phyloP scores from a whole-genome alignment of 495 filamentous ascomycete genomes.

The Poronia punctata region DNA sequence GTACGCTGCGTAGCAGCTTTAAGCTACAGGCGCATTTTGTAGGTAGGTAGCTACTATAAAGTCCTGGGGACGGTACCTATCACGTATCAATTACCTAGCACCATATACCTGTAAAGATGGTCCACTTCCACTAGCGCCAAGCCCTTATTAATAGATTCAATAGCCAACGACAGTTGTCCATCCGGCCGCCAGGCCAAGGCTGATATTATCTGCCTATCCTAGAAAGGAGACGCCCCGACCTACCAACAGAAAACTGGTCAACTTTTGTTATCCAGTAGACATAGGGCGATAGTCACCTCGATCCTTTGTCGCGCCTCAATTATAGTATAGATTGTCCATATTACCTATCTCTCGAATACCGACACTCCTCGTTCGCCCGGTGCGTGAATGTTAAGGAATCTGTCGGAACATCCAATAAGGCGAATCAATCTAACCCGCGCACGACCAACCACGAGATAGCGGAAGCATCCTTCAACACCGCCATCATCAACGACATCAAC shows the following conservation, averaged over 20 bases:
- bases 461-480: constrained; percentile 1
- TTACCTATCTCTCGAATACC: neutral
- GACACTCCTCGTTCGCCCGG: neutral
- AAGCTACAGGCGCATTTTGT: too few relatives aligned
- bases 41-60: too few relatives aligned
- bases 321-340: neutral
- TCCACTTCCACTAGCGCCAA: too few relatives aligned
- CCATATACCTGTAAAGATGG: too few relatives aligned
- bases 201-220: constrained; percentile 1
- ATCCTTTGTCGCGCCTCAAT: neutral
- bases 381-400: constrained; percentile 1
- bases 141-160: too few relatives aligned
- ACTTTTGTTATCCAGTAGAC: constrained; percentile 5
- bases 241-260: constrained; percentile 5
- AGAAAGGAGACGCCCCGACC: constrained; percentile 12
- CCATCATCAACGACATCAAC: neutral
- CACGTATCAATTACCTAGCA: too few relatives aligned
- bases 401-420: constrained; percentile 5
- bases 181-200: constrained; percentile 4
- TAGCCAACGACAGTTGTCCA: too few relatives aligned
- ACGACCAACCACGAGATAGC: neutral
- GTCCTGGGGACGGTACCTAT: too few relatives aligned
- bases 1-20: too few relatives aligned
- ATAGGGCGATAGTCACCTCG: neutral
- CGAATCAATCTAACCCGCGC: too few relatives aligned